Base-by-base conservation (phyloP, 306 rosid species). In the Mimosa bimucronata region DNA sequence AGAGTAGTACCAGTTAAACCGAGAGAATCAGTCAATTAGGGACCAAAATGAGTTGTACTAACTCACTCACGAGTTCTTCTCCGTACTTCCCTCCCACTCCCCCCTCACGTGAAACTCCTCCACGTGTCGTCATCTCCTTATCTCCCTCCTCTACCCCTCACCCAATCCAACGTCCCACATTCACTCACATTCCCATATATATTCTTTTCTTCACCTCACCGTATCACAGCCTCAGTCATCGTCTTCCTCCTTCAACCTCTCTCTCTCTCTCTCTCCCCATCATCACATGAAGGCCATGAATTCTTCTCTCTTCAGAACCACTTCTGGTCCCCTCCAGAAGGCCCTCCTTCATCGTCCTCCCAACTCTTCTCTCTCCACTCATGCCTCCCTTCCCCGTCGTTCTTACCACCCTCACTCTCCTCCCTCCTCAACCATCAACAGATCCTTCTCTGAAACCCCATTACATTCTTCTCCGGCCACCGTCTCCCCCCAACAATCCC, bases 241-340 rank as follows among this genome's bases (percentile, higher is more conserved):
- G 1, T 34, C 53, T 15, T 2, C 26, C 60, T 53, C 25, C 60
- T 55, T 21, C 13, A 46, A 13, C 18, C 25, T 4, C 11, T 13
- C 37, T 5, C 37, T 1, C 21, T 2, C 14, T 60, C 18, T 25
- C 19, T 19, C 13, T 6, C 77, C 11, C 2, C 6, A 74, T 67
- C 16, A 46, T 38, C 74, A 26, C 34, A 46, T 34, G 61, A 25
- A 44, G 13, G 61, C 38, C 2, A 11, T 68, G 97, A 83, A 55
- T 66, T 64, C 90, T 78, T 86, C 81, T 78, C 89, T 92, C 64
- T 62, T 90, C 50, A 85, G 90, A 86, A 87, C 97, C 84, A 86
- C 86, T 8, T 94, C 97, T 2, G 73, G 83, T 1, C 83, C 94
- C 64, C 72, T 66, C n/a, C 88, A 48, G 30, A 77, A 79, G 0